Conservation (phyloP, 495 filamentous ascomycete species). For the Hyaloscypha bicolor region DNA sequence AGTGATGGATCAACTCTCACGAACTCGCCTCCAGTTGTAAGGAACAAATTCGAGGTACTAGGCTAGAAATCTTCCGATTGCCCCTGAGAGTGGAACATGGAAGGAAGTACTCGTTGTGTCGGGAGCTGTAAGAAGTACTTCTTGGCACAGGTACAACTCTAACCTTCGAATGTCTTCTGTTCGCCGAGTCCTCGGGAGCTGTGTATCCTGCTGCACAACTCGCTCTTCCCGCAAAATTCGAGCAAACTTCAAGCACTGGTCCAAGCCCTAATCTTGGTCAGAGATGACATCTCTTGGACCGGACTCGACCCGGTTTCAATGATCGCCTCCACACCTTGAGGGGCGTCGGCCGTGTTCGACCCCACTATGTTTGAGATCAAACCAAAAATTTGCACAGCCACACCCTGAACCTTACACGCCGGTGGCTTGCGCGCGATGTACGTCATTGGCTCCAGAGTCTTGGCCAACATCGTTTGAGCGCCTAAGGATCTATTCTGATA, state of each 20-base stretch:
- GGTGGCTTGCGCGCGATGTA: not conserved
- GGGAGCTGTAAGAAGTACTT: not conserved
- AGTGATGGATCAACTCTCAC: slow-evolving; percentile 6
- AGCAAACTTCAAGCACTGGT: not conserved
- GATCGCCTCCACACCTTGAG: not conserved
- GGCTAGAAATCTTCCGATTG: not conserved
- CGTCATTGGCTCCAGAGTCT: not conserved
- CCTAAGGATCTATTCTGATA: not conserved
- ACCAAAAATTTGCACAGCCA: not conserved
- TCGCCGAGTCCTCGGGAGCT: not conserved
- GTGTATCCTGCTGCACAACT: not conserved
- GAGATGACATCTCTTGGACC: not conserved
- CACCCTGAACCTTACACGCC: not conserved
- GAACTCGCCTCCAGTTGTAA: not conserved
- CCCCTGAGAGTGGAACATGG: not conserved
- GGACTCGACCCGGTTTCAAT: not conserved
- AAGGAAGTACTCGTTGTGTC: not conserved
- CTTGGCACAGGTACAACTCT: not conserved
- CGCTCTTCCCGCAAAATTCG: not conserved
- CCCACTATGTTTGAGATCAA: not conserved
- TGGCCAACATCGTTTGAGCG: not conserved
- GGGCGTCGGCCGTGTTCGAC: not conserved
- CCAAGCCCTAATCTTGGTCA: not conserved
- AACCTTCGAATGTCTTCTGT: not conserved
- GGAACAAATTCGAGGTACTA: not conserved